Evolutionary conservation across 139 green algal genomes (phyloP), one percentile per base, ranked within the genome.

Genomic region (Tetradesmus lagerheimii): DNA sequence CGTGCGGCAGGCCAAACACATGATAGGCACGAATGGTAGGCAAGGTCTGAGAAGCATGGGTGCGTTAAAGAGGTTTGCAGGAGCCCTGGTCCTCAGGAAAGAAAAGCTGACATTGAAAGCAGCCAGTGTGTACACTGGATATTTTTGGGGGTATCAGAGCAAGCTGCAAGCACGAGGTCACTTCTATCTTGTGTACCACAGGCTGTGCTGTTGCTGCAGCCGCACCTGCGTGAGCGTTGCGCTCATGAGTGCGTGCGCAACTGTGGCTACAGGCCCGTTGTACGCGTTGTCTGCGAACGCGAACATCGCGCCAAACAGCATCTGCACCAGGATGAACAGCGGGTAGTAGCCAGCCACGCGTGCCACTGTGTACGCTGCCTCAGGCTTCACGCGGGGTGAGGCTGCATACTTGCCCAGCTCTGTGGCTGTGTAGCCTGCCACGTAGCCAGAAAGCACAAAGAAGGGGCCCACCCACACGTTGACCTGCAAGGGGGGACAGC

Each of bases 391-490:
- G 12, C 87, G 87, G 9, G 87, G 31, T 31, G 77, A 86, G 27
- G 87, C 87, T 18, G 62, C 87, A 35, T 82, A 91, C 62, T 91
- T 91, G 78, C 87, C 87, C 29, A 91, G 62, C 37, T 91, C 87
- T 29, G 87, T 91, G 25, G 87, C 87, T 64, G 87, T 91, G 78
- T 91, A 91, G n/a, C 34, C 87, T 18, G 78, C 87, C 6, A 91
- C 87, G 47, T 91, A 91, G 57, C 87, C 87, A 0, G 78, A 87
- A 14, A 91, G 38, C 37, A 91, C 87, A 20, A 91, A 91, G 77
- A 91, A 91, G 29, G 87, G 50, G 37, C 87, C 87, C 27, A 91
- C 87, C 87, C 87, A 91, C 29, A 91, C 87, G 50, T 91, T 91
- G 62, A 91, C 53, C 85, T 89, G 85, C 35, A 23, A 14, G 2